Conservation (phyloP, 192 early-diverging fungal species). For the Gryganskiella cystojenkinii region DNA sequence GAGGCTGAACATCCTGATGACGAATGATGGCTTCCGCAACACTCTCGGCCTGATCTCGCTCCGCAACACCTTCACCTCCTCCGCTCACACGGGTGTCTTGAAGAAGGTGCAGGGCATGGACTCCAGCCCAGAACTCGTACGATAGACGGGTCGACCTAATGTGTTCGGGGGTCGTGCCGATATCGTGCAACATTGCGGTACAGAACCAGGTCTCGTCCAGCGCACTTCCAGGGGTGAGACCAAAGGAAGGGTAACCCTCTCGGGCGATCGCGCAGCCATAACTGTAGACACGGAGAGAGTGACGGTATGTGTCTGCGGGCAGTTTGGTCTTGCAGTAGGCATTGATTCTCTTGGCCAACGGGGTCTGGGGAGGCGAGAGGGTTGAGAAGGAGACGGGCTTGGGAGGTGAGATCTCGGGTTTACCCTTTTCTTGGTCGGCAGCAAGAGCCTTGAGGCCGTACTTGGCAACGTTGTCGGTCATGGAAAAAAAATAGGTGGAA, state of each 20-base stretch:
- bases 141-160: constrained; percentile 20
- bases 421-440: constrained; percentile 10
- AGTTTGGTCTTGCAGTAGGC: constrained; percentile 11
- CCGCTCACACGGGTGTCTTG: constrained; percentile 12
- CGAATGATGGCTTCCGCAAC: constrained; percentile 28
- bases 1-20: constrained; percentile 19
- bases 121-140: constrained; percentile 26
- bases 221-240: constrained; percentile 10
- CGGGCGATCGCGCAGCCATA: constrained; percentile 23
- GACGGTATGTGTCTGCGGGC: constrained; percentile 16
- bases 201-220: constrained; percentile 25
- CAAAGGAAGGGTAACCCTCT: constrained; percentile 17
- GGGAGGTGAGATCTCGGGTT: constrained; percentile 4
- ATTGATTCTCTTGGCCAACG: constrained; percentile 4
- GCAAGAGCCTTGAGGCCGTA: constrained; percentile 9
- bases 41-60: constrained; percentile 26
- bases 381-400: constrained; percentile 1
- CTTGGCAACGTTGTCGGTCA: constrained; percentile 7
- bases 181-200: constrained; percentile 27
- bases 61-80: constrained; percentile 9
- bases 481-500: too few species aligned
- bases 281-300: constrained; percentile 19
- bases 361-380: background rate
- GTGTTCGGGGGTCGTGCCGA: constrained; percentile 20
- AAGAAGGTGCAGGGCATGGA: constrained; percentile 13